phyloP scores from a whole-genome alignment of 768 basidiomycete species.

The Clavaria fumosa region DNA sequence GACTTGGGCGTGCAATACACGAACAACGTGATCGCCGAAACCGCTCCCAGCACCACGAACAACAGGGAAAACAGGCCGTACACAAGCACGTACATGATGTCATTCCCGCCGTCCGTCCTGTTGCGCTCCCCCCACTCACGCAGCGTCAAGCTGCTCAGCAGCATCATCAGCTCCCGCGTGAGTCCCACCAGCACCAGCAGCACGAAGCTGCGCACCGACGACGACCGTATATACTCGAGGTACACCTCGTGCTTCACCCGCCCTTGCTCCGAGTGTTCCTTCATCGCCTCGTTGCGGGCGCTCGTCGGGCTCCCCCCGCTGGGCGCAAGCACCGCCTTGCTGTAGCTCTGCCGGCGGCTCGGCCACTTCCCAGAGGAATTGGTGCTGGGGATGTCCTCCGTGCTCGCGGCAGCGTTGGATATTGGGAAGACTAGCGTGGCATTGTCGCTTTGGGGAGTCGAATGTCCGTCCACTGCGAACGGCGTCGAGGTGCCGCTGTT shows the following conservation, averaged over 20 bases:
- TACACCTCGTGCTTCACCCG: constrained; percentile 70
- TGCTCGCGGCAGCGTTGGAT: too few species aligned
- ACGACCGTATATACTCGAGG: constrained; percentile 59
- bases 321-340: constrained; percentile 39
- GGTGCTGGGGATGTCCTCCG: too few species aligned
- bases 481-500: constrained; percentile 36
- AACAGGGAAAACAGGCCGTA: constrained; percentile 57
- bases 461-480: constrained; percentile 22
- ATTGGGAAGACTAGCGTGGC: too few species aligned
- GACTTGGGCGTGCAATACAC: constrained; percentile 64
- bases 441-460: constrained; percentile 20
- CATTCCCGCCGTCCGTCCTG: constrained; percentile 37
- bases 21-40: constrained; percentile 52
- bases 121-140: constrained; percentile 77
- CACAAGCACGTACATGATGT: constrained; percentile 41
- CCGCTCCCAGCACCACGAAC: constrained; percentile 36
- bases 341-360: constrained; percentile 30
- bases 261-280: constrained; percentile 69
- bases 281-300: constrained; percentile 33
- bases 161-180: constrained; percentile 39
- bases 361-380: too few species aligned
- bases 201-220: constrained; percentile 56
- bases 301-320: constrained; percentile 23
- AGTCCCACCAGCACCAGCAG: constrained; percentile 44
- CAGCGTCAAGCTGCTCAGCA: constrained; percentile 44